Base-by-base conservation (phyloP, 129 eudicot species). In the Silybum marianum region DNA sequence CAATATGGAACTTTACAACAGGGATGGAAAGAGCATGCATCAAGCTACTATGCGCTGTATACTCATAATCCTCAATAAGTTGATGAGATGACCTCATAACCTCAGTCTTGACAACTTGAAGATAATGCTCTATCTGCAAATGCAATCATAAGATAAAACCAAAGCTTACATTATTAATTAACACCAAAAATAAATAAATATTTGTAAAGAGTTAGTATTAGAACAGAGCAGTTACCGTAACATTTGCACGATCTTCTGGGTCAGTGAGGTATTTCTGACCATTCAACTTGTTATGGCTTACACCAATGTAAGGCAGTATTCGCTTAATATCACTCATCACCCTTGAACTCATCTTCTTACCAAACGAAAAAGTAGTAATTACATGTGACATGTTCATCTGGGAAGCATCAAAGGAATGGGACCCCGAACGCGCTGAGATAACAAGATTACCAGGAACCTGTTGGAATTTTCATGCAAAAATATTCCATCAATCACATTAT, bases 391-490 rank as follows among this genome's bases (percentile, higher is more conserved):
- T 88, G 90, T 95, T 95, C 99, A 95, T 93, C 89, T 85, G 80
- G 7, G 95, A 85, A 73, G 90, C 91, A 87, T 95, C 98, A 86
- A 95, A 95, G 6, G 99, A 95, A 85, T 95, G 99, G 76, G 91
- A 79, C 71, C 87, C 93, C 21, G 98, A 95, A 78, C 84, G 97
- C 82, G 99, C 99, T 69, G 98, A 88, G 69, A 95, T 86, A 66
- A 95, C 85, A 70, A 95, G 98, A 87, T 93, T 91, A 12, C 99
- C 99, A 32, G 99, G 99, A 84, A 95, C 98, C 99, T 95, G 93
- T 42, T 70, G 7, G 18, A 66, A 39, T 40, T 42, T 65, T 12
- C 42, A 77, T 21, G 16, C 71, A 22, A 65, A 38, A 38, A 21
- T 24, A 54, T 42, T 65, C 26, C 28, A 67, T 78, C 36, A 71